Evolutionary conservation across 1,284 basidiomycete genomes (phyloP).

Genomic region (Vanrija sp.): DNA sequence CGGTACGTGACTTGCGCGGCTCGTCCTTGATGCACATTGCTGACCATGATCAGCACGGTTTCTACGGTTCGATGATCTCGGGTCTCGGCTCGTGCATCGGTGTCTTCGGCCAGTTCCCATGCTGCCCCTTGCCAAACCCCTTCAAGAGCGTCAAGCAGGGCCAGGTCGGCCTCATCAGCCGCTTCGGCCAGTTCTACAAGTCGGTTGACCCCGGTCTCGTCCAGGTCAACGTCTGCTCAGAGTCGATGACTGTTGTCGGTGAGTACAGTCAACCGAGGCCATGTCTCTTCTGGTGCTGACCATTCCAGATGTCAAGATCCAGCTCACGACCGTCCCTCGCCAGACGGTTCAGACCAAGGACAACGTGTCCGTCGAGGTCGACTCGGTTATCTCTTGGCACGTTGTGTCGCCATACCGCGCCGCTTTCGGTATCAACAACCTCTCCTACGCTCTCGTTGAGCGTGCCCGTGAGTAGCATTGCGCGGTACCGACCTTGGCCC

Average conservation of each 20-base stretch:
- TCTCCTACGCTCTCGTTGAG: conserved; percentile 81
- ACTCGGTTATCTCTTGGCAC: conserved; percentile 84
- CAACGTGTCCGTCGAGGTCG: conserved; percentile 58
- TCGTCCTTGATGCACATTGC: conserved; percentile 11
- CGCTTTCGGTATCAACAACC: conserved; percentile 84
- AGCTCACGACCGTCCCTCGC: conserved; percentile 78
- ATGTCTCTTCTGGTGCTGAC: neutral
- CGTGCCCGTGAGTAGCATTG: conserved; percentile 59
- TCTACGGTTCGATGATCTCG: conserved; percentile 79
- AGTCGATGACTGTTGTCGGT: conserved; percentile 64
- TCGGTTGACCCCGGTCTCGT: conserved; percentile 89
- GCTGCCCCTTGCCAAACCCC: conserved; percentile 64
- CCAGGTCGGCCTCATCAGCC: conserved; percentile 78
- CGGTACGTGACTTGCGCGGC: conserved; percentile 45
- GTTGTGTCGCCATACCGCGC: conserved; percentile 72
- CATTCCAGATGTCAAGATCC: conserved; percentile 77
- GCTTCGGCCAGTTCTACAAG: conserved; percentile 90
- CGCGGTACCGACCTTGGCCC: neutral
- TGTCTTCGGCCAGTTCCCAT: conserved; percentile 73
- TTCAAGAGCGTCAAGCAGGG: conserved; percentile 60
- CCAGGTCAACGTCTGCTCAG: conserved; percentile 89
- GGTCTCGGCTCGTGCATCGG: conserved; percentile 48
- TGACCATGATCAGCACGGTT: conserved; percentile 65
- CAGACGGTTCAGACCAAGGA: conserved; percentile 69
- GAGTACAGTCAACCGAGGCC: conserved; percentile 5